Percentiles rank a stretch among this genome's conserved stretches.
Evolutionary conservation across 78 protist species (phyloP).

Genomic region (Emiliania huxleyi): DNA sequence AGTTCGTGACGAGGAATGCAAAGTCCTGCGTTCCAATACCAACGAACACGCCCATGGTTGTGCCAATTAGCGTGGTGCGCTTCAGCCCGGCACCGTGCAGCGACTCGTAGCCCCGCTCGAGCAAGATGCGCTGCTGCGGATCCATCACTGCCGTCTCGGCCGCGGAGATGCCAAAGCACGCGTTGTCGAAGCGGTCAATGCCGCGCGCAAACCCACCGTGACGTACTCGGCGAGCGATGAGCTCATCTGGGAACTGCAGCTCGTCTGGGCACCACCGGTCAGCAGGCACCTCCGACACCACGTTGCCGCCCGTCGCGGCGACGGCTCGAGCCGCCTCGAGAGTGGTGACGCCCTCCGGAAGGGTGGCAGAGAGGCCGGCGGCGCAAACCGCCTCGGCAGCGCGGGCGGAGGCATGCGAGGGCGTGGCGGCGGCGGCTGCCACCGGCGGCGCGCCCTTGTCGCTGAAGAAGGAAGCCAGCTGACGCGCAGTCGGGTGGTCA

Average conservation of each 20-base stretch:
- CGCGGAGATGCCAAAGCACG: background rate
- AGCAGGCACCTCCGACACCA: background rate
- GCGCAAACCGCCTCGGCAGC: too few relatives aligned
- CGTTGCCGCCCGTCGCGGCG: background rate
- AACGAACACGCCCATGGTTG: background rate
- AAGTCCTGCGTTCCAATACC: background rate
- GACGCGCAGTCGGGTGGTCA: background rate
- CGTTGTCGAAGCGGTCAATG: background rate
- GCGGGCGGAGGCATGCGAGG: too few relatives aligned
- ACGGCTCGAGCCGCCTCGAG: too few relatives aligned
- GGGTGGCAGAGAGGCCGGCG: too few relatives aligned
- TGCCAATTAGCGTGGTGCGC: background rate
- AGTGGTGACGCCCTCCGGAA: too few relatives aligned
- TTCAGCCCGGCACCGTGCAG: background rate
- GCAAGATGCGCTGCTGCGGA: slow-evolving; percentile 23
- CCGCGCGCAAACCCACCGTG: background rate
- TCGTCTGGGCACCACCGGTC: background rate
- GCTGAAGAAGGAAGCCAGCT: background rate
- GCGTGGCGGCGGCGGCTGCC: too few relatives aligned
- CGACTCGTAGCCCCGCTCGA: background rate
- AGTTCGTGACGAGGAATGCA: background rate
- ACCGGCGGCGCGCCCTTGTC: background rate
- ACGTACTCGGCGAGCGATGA: background rate
- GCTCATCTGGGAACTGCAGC: background rate
- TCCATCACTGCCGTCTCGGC: slow-evolving; percentile 20